Evolutionary conservation across 495 filamentous ascomycete species (phyloP).

Genomic region (Usnea hakonensis): DNA sequence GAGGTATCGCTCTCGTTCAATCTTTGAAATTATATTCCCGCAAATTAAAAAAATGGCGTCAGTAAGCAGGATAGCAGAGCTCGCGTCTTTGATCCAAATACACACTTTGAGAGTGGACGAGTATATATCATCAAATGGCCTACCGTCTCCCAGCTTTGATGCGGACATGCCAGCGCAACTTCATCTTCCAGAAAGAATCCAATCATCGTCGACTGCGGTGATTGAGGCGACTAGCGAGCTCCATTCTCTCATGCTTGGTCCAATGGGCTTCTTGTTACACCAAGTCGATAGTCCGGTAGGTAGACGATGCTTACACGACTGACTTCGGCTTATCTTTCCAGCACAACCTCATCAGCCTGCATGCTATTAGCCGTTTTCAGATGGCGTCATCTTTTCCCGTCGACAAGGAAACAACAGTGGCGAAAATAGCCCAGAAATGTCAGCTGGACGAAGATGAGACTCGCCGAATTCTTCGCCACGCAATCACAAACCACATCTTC

Average conservation of each 20-base stretch:
- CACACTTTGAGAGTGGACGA: no score
- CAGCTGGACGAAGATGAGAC: conserved; percentile 16
- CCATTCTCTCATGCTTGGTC: conserved; percentile 5
- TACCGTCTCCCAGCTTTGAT: no score
- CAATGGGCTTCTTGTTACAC: background rate
- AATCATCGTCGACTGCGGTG: background rate
- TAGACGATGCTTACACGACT: background rate
- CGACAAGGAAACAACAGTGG: conserved; percentile 35
- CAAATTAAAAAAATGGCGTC: no score
- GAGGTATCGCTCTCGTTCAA: no score
- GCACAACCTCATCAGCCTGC: conserved; percentile 10
- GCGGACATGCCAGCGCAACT: no score
- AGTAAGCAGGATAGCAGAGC: no score
- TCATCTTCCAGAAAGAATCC: no score
- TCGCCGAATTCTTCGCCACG: conserved; percentile 22
- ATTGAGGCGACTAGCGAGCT: conserved; percentile 6
- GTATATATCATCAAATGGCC: no score
- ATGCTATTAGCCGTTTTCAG: conserved; percentile 26
- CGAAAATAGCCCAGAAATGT: conserved; percentile 35
- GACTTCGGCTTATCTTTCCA: background rate
- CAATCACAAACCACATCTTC: conserved; percentile 43
- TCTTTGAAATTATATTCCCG: no score
- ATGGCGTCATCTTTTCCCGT: conserved; percentile 27
- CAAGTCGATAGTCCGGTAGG: background rate
- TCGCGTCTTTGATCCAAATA: no score